Evolutionary conservation across 2,329 filamentous ascomycete species (phyloP).

Genomic region (Pseudophaeomoniella oleicola): DNA sequence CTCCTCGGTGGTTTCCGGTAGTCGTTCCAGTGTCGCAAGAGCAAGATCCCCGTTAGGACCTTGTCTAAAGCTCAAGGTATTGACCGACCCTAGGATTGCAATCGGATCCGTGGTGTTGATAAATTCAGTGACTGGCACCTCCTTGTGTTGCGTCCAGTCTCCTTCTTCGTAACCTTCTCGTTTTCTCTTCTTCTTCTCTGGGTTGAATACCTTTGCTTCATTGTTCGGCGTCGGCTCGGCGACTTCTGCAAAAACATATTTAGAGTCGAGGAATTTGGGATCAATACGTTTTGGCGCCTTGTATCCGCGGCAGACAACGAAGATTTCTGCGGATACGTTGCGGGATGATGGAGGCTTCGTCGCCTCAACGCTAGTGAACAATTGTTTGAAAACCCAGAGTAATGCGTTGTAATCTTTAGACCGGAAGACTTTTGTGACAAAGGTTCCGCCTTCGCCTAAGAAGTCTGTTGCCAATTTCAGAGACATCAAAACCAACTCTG

Average conservation of each 20-base stretch:
- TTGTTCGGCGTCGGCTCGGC: slow-evolving; percentile 77
- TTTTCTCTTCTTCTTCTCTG: slow-evolving; percentile 93
- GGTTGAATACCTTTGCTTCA: slow-evolving; percentile 95
- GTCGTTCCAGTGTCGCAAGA: slow-evolving; percentile 66
- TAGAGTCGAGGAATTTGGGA: slow-evolving; percentile 79
- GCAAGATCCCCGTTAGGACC: slow-evolving; percentile 71
- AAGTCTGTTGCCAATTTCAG: slow-evolving; percentile 94
- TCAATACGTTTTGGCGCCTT: slow-evolving; percentile 92
- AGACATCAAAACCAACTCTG: slow-evolving; percentile 77
- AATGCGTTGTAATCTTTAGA: slow-evolving; percentile 94
- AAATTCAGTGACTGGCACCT: slow-evolving; percentile 77
- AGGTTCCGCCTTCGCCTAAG: slow-evolving; percentile 72
- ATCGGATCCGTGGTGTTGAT: slow-evolving; percentile 90
- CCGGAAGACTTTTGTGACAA: slow-evolving; percentile 94
- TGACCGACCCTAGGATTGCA: slow-evolving; percentile 72
- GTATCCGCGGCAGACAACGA: slow-evolving; percentile 89
- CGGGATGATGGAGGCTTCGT: slow-evolving; percentile 92
- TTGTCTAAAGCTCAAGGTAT: slow-evolving; percentile 71
- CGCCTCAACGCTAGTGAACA: slow-evolving; percentile 89
- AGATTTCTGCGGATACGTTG: slow-evolving; percentile 96
- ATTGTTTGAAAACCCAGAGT: slow-evolving; percentile 93
- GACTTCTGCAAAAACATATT: slow-evolving; percentile 85
- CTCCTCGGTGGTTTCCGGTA: slow-evolving; percentile 76
- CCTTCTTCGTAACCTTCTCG: slow-evolving; percentile 95
- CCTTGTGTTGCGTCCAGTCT: slow-evolving; percentile 84